These are phyloP conservation scores for Chrysoporthe cubensis DNA, from an alignment of 2,329 filamentous ascomycete genomes.

Conservation along the genomic window DNA sequence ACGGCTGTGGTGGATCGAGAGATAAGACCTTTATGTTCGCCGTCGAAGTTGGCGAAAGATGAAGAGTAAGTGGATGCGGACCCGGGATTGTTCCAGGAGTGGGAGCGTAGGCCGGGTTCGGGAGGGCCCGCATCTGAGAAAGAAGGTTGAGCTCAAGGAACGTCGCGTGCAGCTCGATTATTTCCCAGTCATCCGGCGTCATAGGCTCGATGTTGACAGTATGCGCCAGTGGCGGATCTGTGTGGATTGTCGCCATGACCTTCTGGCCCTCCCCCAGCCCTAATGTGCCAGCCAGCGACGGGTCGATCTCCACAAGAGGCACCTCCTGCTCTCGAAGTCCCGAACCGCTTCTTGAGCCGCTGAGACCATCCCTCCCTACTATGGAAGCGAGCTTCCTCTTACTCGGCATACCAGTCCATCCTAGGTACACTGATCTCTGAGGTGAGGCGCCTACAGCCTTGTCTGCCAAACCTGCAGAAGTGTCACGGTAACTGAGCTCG, in stretches of 20 bases:
- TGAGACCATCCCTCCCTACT: constrained; percentile 74
- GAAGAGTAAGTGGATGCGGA: constrained; percentile 83
- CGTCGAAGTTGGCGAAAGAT: constrained; percentile 92
- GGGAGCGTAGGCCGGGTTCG: constrained; percentile 74
- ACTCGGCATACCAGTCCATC: constrained; percentile 98
- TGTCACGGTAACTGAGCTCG: constrained; percentile 78
- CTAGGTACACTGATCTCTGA: constrained; percentile 77
- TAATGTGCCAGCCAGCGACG: constrained; percentile 76
- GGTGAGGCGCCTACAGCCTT: constrained; percentile 49
- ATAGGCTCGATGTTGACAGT: constrained; percentile 96
- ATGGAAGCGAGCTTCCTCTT: constrained; percentile 78
- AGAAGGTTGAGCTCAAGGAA: constrained; percentile 94
- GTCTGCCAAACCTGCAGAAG: constrained; percentile 48
- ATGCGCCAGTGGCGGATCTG: constrained; percentile 88
- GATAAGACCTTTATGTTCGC: constrained; percentile 88
- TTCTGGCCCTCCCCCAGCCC: constrained; percentile 83
- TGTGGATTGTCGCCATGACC: constrained; percentile 71
- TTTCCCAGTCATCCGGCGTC: constrained; percentile 97
- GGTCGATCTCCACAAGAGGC: constrained; percentile 82
- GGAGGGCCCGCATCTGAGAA: constrained; percentile 88
- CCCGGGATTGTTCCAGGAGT: constrained; percentile 54
- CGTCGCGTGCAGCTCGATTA: constrained; percentile 94
- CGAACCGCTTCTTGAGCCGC: constrained; percentile 58
- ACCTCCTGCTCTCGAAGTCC: constrained; percentile 73
- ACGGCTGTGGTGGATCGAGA: constrained; percentile 73